Percentiles rank a stretch among this genome's conserved stretches.
Evolutionary conservation across 768 basidiomycete species (phyloP).

Genomic region (Leccinum fibrillosum): DNA sequence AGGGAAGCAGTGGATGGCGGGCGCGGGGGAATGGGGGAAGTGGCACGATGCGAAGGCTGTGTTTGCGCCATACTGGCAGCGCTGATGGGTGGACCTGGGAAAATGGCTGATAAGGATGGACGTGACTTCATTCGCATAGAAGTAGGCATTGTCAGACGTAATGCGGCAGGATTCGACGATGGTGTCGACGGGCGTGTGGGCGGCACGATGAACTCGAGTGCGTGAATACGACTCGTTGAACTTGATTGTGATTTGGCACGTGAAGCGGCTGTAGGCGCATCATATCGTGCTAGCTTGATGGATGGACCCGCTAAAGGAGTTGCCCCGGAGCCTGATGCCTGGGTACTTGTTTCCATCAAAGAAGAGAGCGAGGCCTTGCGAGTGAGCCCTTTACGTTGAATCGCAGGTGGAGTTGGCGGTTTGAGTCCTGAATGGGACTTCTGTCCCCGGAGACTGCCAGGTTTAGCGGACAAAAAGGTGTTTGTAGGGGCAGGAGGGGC

Average conservation of each 20-base stretch:
- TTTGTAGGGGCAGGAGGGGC: conserved; percentile 47
- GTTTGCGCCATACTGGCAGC: conserved; percentile 22
- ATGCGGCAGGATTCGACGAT: conserved; percentile 70
- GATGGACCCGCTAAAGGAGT: conserved; percentile 32
- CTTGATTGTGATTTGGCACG: conserved; percentile 68
- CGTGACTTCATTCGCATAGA: conserved; percentile 72
- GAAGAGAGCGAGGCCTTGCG: conserved; percentile 81
- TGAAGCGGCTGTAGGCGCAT: conserved; percentile 78
- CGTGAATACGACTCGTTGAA: conserved; percentile 59
- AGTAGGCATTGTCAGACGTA: conserved; percentile 86
- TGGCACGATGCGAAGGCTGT: conserved; percentile 42
- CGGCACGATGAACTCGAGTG: conserved; percentile 63
- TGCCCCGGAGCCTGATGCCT: conserved; percentile 53
- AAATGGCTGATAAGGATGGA: conserved; percentile 74
- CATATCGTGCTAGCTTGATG: conserved; percentile 53
- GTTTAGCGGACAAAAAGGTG: conserved; percentile 64
- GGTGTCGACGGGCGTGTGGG: conserved; percentile 78
- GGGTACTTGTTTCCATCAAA: conserved; percentile 59
- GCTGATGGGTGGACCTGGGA: conserved; percentile 45
- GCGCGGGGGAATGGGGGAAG: conserved; percentile 57
- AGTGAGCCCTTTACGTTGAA: conserved; percentile 52
- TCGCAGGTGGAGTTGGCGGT: conserved; percentile 65
- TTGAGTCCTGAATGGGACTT: conserved; percentile 84
- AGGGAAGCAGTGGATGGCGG: conserved; percentile 56
- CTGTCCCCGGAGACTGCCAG: conserved; percentile 75